These are phyloP conservation scores for Cardiospermum halicacabum DNA, from an alignment of 345 rosid genomes.

Conservation along the genomic window DNA sequence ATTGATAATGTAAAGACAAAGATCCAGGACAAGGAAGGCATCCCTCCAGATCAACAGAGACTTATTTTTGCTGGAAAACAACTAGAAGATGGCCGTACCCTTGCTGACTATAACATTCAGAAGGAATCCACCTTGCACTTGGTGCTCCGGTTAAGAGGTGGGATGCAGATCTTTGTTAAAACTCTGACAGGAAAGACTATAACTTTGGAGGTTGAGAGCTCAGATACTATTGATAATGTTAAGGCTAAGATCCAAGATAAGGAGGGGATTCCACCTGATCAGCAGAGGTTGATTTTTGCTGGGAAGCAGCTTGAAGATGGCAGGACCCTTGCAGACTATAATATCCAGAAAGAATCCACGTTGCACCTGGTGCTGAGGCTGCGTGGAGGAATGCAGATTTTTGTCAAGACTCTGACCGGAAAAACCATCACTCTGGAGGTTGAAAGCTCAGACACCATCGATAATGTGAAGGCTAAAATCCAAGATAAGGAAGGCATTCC, in stretches of 20 bases:
- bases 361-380: neutral
- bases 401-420: neutral
- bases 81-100: neutral
- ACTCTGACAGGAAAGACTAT: neutral
- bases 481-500: no score
- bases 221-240: no score
- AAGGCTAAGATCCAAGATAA: no score
- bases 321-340: conserved; percentile 1
- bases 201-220: neutral
- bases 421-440: no score
- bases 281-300: conserved; percentile 1
- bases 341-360: conserved; percentile 7
- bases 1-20: no score
- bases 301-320: conserved; percentile 7
- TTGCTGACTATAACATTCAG: neutral
- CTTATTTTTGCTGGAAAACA: no score
- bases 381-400: neutral
- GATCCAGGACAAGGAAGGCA: no score
- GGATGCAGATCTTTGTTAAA: neutral
- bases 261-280: no score
- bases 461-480: no score
- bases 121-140: conserved; percentile 1
- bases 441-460: no score
- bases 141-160: neutral
- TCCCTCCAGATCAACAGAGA: no score